These are phyloP conservation scores for Gelatoporia subvermispora DNA, from an alignment of 768 basidiomycete genomes.

Conservation along the genomic window DNA sequence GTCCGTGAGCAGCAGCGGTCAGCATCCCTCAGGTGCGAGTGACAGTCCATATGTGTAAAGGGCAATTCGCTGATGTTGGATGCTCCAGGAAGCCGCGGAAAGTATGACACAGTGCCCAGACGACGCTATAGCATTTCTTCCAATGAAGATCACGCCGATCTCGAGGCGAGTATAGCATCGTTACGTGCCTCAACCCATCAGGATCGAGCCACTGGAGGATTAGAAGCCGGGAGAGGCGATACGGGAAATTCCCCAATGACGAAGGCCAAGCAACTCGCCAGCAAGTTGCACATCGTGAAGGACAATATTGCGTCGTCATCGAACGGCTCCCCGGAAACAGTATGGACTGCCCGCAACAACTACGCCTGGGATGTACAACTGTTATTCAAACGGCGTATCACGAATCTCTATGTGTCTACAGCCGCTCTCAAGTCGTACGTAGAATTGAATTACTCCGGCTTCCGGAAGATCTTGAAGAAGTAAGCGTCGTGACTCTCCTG, in stretches of 20 bases:
- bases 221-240: slow-evolving; percentile 7
- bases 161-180: slow-evolving; percentile 36
- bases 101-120: slow-evolving; percentile 13
- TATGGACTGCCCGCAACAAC: slow-evolving; percentile 79
- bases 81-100: slow-evolving; percentile 9
- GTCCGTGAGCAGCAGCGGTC: slow-evolving; percentile 11
- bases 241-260: slow-evolving; percentile 31
- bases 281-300: slow-evolving; percentile 44
- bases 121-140: slow-evolving; percentile 48
- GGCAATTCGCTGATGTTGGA: not conserved
- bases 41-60: not conserved
- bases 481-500: slow-evolving; percentile 30
- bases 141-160: slow-evolving; percentile 37
- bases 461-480: slow-evolving; percentile 96
- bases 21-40: slow-evolving; percentile 14
- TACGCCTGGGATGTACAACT: slow-evolving; percentile 81
- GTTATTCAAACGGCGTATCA: slow-evolving; percentile 86
- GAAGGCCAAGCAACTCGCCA: slow-evolving; percentile 35
- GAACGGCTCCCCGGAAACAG: slow-evolving; percentile 32
- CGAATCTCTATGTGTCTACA: slow-evolving; percentile 71
- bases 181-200: slow-evolving; percentile 22
- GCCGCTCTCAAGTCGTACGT: slow-evolving; percentile 81
- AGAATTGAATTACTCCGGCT: slow-evolving; percentile 89
- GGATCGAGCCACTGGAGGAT: slow-evolving; percentile 4
- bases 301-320: slow-evolving; percentile 45